Evolutionary conservation across 1,284 basidiomycete genomes (phyloP).

Genomic region (Pisolithus thermaeus): DNA sequence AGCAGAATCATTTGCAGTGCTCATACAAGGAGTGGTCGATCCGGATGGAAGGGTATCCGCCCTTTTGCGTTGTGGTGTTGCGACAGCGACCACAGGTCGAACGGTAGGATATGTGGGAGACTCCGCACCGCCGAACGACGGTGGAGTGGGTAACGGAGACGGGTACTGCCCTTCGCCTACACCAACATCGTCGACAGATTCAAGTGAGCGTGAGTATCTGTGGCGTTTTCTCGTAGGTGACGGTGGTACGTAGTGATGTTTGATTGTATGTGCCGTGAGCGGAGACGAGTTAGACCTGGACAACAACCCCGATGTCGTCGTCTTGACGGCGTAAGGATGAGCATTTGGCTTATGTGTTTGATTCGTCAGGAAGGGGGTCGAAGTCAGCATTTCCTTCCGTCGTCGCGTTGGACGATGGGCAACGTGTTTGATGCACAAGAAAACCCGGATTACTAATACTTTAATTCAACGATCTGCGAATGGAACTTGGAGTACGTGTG

Average conservation of each 20-base stretch:
- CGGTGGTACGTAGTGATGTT: constrained; percentile 29
- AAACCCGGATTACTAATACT: no score
- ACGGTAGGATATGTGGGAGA: neutral
- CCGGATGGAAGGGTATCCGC: constrained; percentile 13
- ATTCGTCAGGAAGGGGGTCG: constrained; percentile 4
- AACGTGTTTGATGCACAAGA: no score
- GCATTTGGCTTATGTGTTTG: constrained; percentile 23
- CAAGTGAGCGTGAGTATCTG: constrained; percentile 21
- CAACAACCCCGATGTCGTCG: constrained; percentile 33
- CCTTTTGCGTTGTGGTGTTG: constrained; percentile 5
- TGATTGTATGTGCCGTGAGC: constrained; percentile 17
- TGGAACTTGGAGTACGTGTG: no score
- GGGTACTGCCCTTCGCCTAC: constrained; percentile 5
- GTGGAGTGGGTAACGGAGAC: constrained; percentile 15
- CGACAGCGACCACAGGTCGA: neutral
- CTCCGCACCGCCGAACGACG: neutral
- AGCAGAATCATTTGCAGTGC: neutral
- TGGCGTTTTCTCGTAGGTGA: constrained; percentile 18
- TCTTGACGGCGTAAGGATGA: constrained; percentile 35
- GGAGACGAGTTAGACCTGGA: constrained; percentile 33
- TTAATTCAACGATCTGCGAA: no score
- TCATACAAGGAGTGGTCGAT: constrained; percentile 1
- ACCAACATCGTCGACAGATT: constrained; percentile 7
- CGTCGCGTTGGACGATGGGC: no score
- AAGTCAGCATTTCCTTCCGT: neutral